Percentiles rank a stretch among this genome's conserved stretches.
Conservation (phyloP, 2,329 filamentous ascomycete genomes). For the Coniochaeta hoffmannii region DNA sequence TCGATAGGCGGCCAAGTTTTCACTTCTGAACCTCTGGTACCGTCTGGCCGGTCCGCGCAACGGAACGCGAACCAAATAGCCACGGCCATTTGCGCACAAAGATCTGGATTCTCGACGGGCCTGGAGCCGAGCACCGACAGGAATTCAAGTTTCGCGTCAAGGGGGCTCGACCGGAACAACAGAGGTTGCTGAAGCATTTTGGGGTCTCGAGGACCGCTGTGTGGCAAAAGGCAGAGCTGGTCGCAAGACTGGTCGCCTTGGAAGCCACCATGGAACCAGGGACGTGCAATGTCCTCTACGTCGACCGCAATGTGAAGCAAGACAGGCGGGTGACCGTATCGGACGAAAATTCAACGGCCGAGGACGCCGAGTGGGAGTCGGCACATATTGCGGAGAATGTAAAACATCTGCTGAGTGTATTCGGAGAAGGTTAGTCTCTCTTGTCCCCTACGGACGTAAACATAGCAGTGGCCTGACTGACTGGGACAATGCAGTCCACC, state of each 20-base stretch:
- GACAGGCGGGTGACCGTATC: constrained; percentile 31
- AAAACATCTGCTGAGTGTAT: constrained; percentile 42
- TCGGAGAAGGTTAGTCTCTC: constrained; percentile 39
- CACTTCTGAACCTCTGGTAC: background rate
- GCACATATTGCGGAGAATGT: constrained; percentile 38
- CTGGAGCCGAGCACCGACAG: background rate
- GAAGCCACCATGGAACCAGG: constrained; percentile 50
- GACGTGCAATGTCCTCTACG: constrained; percentile 52
- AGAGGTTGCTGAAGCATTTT: background rate
- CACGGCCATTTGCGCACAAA: background rate
- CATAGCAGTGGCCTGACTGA: background rate
- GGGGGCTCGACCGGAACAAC: background rate
- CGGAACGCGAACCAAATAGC: background rate
- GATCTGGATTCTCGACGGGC: background rate
- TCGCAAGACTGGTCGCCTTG: constrained; percentile 54
- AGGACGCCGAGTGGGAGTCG: constrained; percentile 23
- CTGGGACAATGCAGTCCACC: constrained; percentile 33
- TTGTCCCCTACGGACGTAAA: constrained; percentile 1
- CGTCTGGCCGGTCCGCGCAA: background rate
- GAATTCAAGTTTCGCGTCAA: background rate
- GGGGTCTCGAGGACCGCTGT: background rate
- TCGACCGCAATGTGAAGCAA: constrained; percentile 44
- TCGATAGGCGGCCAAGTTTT: background rate
- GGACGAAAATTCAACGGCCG: constrained; percentile 13
- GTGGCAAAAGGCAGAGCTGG: constrained; percentile 49